Base-by-base conservation (phyloP, 345 rosid genomes). In the Boechera divaricarpa region DNA sequence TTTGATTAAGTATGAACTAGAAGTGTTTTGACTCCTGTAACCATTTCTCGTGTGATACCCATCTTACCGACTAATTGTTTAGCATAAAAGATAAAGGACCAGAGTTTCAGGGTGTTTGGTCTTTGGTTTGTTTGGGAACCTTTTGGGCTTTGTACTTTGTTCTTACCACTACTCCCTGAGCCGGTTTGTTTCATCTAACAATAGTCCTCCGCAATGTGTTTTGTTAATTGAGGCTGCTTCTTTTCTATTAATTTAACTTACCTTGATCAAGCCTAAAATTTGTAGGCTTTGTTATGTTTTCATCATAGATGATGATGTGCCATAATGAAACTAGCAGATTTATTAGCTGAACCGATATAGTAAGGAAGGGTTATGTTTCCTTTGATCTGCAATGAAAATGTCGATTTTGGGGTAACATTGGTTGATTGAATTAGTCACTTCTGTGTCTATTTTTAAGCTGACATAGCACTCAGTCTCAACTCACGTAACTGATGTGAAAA, bases 401-500 rank as follows among this genome's bases (percentile, higher is more conserved):
- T 21, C 24, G 24, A 21, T 21, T 21, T 10, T 21, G n/a, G 48
- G 48, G 24, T 29, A 31, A 66, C 38, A 16, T 32, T 33, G 24
- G 35, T 41, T 38, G 49, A 7, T 36, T 55, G 15, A 39, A 15
- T n/a, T 2, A 39, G 38, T 36, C 63, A 29, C 42, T 70, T 44
- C 2, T 21, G 59, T 26, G 70, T 29, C 51, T 53, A 53, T 73
- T 51, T 33, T 44, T 16, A 36, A n/a, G 11, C 5, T 21, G 15
- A 38, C n/a, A 10, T 38, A 10, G 66, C 38, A 16, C 21, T 15
- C 4, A 16, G 54, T 16, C 64, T 15, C 29, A 36, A 73, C 56
- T 54, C 48, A 65, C 0, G n/a, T 21, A 54, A 70, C 59, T 63
- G 52, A 45, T 33, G 66, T 65, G 48, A 24, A 6, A 48, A 77